Evolutionary conservation across 352 stramenopile genomes (phyloP).

Genomic region (Peronospora belbahrii): DNA sequence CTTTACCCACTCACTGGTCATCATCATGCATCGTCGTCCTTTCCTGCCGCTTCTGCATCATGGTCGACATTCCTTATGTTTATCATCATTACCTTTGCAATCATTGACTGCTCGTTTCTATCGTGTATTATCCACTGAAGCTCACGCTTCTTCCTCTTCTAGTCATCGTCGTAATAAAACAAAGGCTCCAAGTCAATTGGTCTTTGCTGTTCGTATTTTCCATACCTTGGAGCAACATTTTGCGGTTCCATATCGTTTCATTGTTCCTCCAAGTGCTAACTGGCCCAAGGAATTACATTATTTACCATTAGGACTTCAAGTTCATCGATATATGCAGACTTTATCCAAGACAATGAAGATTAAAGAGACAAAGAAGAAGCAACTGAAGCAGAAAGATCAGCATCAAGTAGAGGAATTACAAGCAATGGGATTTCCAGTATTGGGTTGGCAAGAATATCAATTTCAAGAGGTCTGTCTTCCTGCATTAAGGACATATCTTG

Average conservation of each 20-base stretch:
- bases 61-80: neutral
- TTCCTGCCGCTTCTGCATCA: slow-evolving; percentile 4
- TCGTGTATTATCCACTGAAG: slow-evolving; percentile 3
- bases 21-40: slow-evolving; percentile 1
- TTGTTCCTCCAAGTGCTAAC: slow-evolving; percentile 7
- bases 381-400: slow-evolving; percentile 25
- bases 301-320: slow-evolving; percentile 44
- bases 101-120: slow-evolving; percentile 2
- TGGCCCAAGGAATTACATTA: slow-evolving; percentile 48
- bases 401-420: slow-evolving; percentile 32
- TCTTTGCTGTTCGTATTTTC: slow-evolving; percentile 48
- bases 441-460: slow-evolving; percentile 56
- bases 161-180: neutral
- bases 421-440: slow-evolving; percentile 45
- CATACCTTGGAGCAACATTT: slow-evolving; percentile 54
- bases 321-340: slow-evolving; percentile 53
- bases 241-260: slow-evolving; percentile 42
- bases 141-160: neutral
- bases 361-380: slow-evolving; percentile 23
- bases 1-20: neutral
- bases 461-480: slow-evolving; percentile 55
- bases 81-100: neutral
- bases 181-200: slow-evolving; percentile 21
- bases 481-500: slow-evolving; percentile 74
- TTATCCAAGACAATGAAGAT: too few relatives aligned